Base-by-base conservation (phyloP, 805 yeast genomes). In the Cyberlindnera japonica region DNA sequence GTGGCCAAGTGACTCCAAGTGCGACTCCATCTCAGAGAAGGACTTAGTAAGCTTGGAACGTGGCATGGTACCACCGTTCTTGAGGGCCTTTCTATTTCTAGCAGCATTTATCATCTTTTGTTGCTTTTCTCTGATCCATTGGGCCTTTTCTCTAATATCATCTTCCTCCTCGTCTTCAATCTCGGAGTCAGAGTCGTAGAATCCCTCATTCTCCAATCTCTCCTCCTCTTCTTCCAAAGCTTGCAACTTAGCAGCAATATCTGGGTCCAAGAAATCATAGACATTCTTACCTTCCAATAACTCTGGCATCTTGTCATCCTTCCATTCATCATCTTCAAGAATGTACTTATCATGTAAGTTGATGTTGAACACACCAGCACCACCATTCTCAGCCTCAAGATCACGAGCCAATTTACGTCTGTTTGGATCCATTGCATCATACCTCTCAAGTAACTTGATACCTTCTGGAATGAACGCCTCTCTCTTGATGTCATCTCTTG, bases 171-270 rank as follows among this genome's bases (percentile, higher is more conserved):
- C 89, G 43, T 80, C 85, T 52, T 76, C 85, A 38, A 72, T 68
- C 38, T 75, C 80, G 38, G 78, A 76, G 58, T 90, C 96, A 24
- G 95, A 82, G 54, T 88, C 95, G 65, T 93, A 93, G 71, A 93
- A 93, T 22, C 99, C 99, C 68, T 90, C 96, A 35, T 75, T 67
- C 67, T 91, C 96, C 55, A 93, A 77, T 62, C 81, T 77, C 65
- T 91, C 98, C 69, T 93, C 99, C 68, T 93, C 99, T 49, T 85
- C 96, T 69, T 93, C 99, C 50, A 93, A 72, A 14, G 95, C 96
- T 67, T 88, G 88, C 61, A 93, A 75, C 69, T 93, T 93, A 51
- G 87, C 83, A 35, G 89, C 84, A 60, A 93, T 93, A 54, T 93
- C 99, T 31, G 96, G 88, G 59, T 93, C 99, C 63, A 93, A 75